Conservation (phyloP, 305 asterid genomes). For the Striga hermonthica region DNA sequence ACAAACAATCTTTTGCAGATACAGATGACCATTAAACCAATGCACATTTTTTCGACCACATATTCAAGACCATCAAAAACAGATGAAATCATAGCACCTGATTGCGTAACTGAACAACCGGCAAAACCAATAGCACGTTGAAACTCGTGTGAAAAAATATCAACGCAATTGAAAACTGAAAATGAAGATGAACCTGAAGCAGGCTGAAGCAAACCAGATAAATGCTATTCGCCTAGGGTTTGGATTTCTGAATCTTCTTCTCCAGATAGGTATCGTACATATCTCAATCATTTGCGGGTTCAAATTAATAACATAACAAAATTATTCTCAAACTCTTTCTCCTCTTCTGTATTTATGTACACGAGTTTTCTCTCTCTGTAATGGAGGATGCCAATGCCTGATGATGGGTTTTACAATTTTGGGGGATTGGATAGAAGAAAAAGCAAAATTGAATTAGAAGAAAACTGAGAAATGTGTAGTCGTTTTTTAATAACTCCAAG, state of each 20-base stretch:
- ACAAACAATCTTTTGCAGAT: not conserved
- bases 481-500: not conserved
- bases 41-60: constrained; percentile 26
- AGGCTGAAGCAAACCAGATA: constrained; percentile 35
- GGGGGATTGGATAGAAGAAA: constrained; percentile 31
- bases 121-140: constrained; percentile 1
- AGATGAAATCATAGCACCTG: not conserved
- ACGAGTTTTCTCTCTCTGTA: constrained; percentile 34
- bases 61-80: constrained; percentile 21
- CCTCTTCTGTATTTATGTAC: constrained; percentile 14
- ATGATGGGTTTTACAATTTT: constrained; percentile 35
- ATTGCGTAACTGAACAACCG: not conserved
- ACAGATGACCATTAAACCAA: constrained; percentile 16
- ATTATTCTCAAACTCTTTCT: not conserved
- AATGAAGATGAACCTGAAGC: constrained; percentile 25
- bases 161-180: constrained; percentile 25
- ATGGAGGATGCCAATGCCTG: constrained; percentile 32
- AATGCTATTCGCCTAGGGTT: constrained; percentile 33
- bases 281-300: constrained; percentile 27
- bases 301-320: constrained; percentile 25
- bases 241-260: constrained; percentile 21
- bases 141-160: constrained; percentile 13
- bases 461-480: not conserved
- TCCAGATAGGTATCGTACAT: constrained; percentile 14
- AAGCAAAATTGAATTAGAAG: not conserved